Percentiles rank a stretch among this genome's conserved stretches.
Evolutionary conservation across 768 basidiomycete species (phyloP).

Genomic region (Hortiboletus flavorubellus): DNA sequence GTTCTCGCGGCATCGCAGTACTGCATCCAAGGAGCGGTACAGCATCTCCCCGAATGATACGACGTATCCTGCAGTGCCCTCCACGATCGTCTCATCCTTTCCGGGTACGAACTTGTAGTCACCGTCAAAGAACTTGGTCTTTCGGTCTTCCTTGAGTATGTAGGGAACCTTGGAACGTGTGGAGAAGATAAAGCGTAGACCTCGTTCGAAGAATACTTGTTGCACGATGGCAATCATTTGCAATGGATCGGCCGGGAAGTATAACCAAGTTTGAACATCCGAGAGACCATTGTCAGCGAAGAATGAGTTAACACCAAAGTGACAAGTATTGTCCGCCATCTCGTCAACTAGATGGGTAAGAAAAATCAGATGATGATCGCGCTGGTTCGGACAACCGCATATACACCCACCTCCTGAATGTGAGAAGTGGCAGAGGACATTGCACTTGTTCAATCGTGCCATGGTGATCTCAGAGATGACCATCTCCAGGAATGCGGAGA

Average conservation of each 20-base stretch:
- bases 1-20: slow-evolving; percentile 63
- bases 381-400: background rate
- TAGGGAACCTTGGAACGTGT: slow-evolving; percentile 88
- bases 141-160: slow-evolving; percentile 74
- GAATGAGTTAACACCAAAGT: slow-evolving; percentile 80
- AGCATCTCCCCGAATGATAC: slow-evolving; percentile 87
- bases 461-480: slow-evolving; percentile 85
- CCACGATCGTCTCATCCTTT: slow-evolving; percentile 77
- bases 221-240: slow-evolving; percentile 80
- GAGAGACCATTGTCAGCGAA: slow-evolving; percentile 86
- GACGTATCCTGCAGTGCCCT: slow-evolving; percentile 78
- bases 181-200: slow-evolving; percentile 83
- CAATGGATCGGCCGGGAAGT: slow-evolving; percentile 82
- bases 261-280: slow-evolving; percentile 74
- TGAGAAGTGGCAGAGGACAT: slow-evolving; percentile 85
- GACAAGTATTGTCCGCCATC: slow-evolving; percentile 59
- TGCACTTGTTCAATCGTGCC: slow-evolving; percentile 89
- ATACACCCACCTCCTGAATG: slow-evolving; percentile 72
- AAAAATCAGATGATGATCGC: background rate
- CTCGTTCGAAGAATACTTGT: slow-evolving; percentile 78
- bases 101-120: slow-evolving; percentile 79
- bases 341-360: slow-evolving; percentile 51
- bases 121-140: slow-evolving; percentile 60
- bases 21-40: slow-evolving; percentile 81
- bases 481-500: slow-evolving; percentile 93